These are phyloP conservation scores for Incumbomyces delicatus DNA, from an alignment of 2,329 filamentous ascomycete genomes.

Conservation along the genomic window DNA sequence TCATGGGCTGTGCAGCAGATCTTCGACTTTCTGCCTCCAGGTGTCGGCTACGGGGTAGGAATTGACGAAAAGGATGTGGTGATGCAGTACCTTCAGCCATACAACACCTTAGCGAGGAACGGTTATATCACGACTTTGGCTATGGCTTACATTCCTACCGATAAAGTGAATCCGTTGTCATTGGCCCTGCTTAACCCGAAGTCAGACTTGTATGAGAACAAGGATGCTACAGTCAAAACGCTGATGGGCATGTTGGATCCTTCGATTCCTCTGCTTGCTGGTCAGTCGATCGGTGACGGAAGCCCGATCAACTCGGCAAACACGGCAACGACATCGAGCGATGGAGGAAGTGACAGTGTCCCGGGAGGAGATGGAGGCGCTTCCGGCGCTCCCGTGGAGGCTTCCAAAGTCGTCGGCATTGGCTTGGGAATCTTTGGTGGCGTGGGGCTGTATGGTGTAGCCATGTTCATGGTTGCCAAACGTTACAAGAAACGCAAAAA, in stretches of 20 bases:
- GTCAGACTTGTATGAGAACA: slow-evolving; percentile 65
- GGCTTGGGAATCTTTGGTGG: slow-evolving; percentile 67
- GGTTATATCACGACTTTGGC: slow-evolving; percentile 77
- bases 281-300: slow-evolving; percentile 32
- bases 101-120: slow-evolving; percentile 46
- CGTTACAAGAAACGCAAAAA: slow-evolving; percentile 81
- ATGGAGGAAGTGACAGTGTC: slow-evolving; percentile 32
- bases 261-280: slow-evolving; percentile 59
- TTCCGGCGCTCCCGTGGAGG: slow-evolving; percentile 26
- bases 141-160: slow-evolving; percentile 63
- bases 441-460: slow-evolving; percentile 78
- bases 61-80: slow-evolving; percentile 23
- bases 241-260: slow-evolving; percentile 77
- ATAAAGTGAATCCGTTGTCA: slow-evolving; percentile 57
- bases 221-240: slow-evolving; percentile 54
- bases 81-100: slow-evolving; percentile 21
- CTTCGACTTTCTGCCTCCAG: slow-evolving; percentile 65
- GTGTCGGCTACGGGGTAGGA: slow-evolving; percentile 56
- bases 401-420: slow-evolving; percentile 50
- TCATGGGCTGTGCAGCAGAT: slow-evolving; percentile 71
- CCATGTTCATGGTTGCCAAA: slow-evolving; percentile 87
- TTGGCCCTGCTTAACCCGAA: slow-evolving; percentile 61
- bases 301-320: slow-evolving; percentile 27
- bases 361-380: slow-evolving; percentile 40
- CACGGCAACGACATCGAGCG: slow-evolving; percentile 26